Base-by-base conservation (phyloP, 2,329 filamentous ascomycete genomes). In the Chalaropsis thielavioides region DNA sequence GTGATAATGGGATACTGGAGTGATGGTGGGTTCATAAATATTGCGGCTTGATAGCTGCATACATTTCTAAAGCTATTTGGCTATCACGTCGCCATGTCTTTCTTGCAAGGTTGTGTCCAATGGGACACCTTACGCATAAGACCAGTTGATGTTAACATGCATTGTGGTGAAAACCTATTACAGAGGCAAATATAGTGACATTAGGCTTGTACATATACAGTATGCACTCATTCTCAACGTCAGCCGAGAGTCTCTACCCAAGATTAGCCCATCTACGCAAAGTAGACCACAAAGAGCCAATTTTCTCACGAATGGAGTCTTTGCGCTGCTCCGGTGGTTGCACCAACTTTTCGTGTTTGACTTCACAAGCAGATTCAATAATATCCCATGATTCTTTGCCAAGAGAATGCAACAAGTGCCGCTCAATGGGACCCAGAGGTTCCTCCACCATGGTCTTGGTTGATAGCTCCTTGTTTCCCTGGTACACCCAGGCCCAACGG, bases 401-500 rank as follows among this genome's bases (percentile, higher is more conserved):
- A 19, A 77, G 74, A 68, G 81, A 65, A 51, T 75, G 71, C 15
- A 83, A 69, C 17, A 83, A 67, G 67, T 78, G 77, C 59, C 76
- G 71, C 71, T 83, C 80, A 70, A 78, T 83, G 0, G 78, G 80
- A 0, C 81, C 81, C 3, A 83, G 69, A 3, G 74, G 77, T 69
- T 83, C 81, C 69, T 84, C 81, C 3, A 79, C 73, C 75, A 84
- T 73, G 35, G 76, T 72, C 27, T 73, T 72, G 68, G 75, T 70
- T 10, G 69, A 69, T 1, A 78, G 78, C 22, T 70, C 68, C 63
- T 79, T 74, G 0, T 74, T 71, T 0, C 81, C 81, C 17, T 72
- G 70, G 59, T 81, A 84, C 69, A 80, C 77, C 81, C 81, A 84
- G 1, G 80, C 72, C 81, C 81, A 84, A 44, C 78, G 74, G 41